Evolutionary conservation across 148 eudicot species (phyloP), one percentile per base, ranked within the genome.

Genomic region (Linanthus parryae): DNA sequence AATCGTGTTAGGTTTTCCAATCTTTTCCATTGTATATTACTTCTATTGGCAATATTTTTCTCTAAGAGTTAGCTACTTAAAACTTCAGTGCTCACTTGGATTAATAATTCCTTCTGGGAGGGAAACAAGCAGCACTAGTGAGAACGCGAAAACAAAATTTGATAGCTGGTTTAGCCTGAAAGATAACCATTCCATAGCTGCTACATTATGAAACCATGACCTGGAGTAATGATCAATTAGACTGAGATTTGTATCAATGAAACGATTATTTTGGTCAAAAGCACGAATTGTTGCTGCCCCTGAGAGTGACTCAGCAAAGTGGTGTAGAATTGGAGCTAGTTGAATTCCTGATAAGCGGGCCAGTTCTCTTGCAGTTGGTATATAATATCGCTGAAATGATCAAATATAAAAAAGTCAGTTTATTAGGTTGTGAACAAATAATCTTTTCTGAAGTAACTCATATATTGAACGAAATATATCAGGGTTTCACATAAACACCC

Each of bases 171-270:
- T 94, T 41, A 94, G 66, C 57, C 96, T 82, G 70, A 84, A 94
- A 49, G 88, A 94, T n/a, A 94, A 95, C 99, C 99, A 94, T 59
- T 88, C 99, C 78, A 94, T 94, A 23, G 99, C 96, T 47, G 99
- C 53, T 27, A 84, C 91, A 55, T 88, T 94, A 53, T 88, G 99
- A 69, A 94, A 94, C 96, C 96, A 94, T 16, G 96, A 80, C 62
- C 82, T 88, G 37, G 96, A 82, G 52, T 75, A 75, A 54, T 70
- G 76, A 44, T 94, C 96, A 22, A 94, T 71, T 35, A 94, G 87
- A 30, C 67, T 40, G 10, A 94, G 79, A 59, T 94, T 94, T 52
- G 80, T 65, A 19, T 68, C 48, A 26, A 58, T 74, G 56, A 94
- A 94, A 7, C 99, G 85, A 3, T 65, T 66, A 56, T 78, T 69